Conservation (phyloP, 2,329 filamentous ascomycete species). For the Parastagonospora nodorum region DNA sequence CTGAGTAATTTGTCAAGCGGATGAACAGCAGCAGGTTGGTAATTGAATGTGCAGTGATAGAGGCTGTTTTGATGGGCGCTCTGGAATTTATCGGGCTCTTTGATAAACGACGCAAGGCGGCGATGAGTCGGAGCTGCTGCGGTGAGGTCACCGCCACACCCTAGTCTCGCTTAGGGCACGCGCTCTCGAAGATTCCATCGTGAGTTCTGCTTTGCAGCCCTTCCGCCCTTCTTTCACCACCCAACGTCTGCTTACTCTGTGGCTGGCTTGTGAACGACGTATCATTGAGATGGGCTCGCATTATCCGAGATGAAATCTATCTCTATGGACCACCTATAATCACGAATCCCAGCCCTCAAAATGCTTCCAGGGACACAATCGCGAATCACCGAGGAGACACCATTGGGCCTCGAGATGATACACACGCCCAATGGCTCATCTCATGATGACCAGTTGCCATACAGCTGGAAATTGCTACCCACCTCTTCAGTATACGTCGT, state of each 20-base stretch:
- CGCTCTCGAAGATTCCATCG: constrained; percentile 24
- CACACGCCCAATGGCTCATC: too few relatives aligned
- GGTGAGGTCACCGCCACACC: constrained; percentile 28
- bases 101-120: constrained; percentile 9
- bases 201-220: constrained; percentile 9
- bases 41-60: constrained; percentile 5
- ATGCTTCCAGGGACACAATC: too few relatives aligned
- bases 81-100: constrained; percentile 16
- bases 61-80: constrained; percentile 4
- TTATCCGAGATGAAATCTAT: too few relatives aligned
- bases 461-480: too few relatives aligned
- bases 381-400: too few relatives aligned
- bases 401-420: too few relatives aligned
- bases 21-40: neutral
- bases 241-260: neutral
- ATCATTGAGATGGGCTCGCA: too few relatives aligned
- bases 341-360: too few relatives aligned
- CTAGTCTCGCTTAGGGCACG: constrained; percentile 18
- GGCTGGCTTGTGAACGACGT: too few relatives aligned
- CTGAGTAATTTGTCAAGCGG: constrained; percentile 13
- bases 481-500: constrained; percentile 43
- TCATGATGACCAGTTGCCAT: too few relatives aligned
- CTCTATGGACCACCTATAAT: too few relatives aligned
- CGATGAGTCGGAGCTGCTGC: constrained; percentile 22
- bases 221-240: constrained; percentile 20